phyloP scores from a whole-genome alignment of 2,329 filamentous ascomycete genomes.

The Magnaporthales sp. region DNA sequence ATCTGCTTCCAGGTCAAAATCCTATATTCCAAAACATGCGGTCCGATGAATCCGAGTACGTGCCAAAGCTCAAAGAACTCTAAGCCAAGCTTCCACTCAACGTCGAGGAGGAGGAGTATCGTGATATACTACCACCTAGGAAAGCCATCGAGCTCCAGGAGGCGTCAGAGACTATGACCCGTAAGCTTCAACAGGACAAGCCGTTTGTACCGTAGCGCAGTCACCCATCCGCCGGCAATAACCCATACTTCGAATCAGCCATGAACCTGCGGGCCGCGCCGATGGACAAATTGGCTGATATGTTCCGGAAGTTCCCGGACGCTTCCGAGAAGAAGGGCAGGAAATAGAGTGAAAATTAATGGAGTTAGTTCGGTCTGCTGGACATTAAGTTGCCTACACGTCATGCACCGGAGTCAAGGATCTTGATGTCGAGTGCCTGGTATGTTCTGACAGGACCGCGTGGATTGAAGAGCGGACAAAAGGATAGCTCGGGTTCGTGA shows the following conservation, averaged over 20 bases:
- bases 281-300: neutral
- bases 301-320: neutral
- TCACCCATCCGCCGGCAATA: constrained; percentile 29
- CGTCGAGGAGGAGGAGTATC: constrained; percentile 39
- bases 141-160: constrained; percentile 23
- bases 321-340: neutral
- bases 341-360: neutral
- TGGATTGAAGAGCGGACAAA: neutral
- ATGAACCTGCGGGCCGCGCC: neutral
- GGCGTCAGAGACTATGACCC: constrained; percentile 23
- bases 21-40: neutral
- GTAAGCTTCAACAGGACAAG: constrained; percentile 43
- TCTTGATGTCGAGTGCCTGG: neutral
- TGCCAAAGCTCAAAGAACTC: constrained; percentile 30
- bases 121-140: constrained; percentile 41
- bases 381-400: neutral
- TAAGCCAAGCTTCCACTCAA: constrained; percentile 30
- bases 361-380: neutral
- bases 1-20: neutral
- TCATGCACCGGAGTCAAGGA: neutral
- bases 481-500: neutral
- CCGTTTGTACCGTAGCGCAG: constrained; percentile 41
- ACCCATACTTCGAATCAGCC: neutral
- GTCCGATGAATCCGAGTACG: constrained; percentile 23
- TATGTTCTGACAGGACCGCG: neutral